Evolutionary conservation across 441 rosid species (phyloP).

Genomic region (Pelargonium fulgidum): DNA sequence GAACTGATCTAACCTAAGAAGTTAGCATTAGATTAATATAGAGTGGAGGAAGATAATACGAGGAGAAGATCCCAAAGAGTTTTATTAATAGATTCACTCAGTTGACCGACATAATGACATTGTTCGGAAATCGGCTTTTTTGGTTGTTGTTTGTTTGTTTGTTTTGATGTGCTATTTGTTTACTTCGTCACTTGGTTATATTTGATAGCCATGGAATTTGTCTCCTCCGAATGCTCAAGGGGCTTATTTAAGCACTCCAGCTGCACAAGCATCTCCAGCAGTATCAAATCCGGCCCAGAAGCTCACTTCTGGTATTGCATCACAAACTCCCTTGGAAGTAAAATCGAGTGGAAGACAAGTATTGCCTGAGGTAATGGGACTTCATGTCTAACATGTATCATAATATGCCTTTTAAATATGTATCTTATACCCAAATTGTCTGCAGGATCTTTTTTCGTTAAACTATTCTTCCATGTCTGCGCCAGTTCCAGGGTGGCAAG

Average conservation of each 20-base stretch:
- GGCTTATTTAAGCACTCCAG: constrained; percentile 27
- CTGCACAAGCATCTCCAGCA: constrained; percentile 38
- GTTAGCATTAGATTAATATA: too few relatives aligned
- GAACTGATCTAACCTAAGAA: too few relatives aligned
- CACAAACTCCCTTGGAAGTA: constrained; percentile 39
- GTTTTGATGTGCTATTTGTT: constrained; percentile 12
- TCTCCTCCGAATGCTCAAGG: constrained; percentile 41
- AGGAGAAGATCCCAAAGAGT: too few relatives aligned
- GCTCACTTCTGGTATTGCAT: constrained; percentile 25
- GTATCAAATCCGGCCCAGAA: constrained; percentile 26
- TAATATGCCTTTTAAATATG: neutral
- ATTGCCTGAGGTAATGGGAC: constrained; percentile 59
- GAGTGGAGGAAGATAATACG: too few relatives aligned
- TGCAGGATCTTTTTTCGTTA: constrained; percentile 72
- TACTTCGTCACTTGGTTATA: constrained; percentile 16
- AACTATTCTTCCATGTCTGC: constrained; percentile 49
- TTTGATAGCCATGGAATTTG: constrained; percentile 54
- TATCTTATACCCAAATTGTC: constrained; percentile 16
- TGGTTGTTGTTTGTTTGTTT: neutral
- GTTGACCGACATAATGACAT: too few relatives aligned
- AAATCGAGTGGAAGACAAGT: constrained; percentile 56
- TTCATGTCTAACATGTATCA: constrained; percentile 4
- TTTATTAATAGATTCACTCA: too few relatives aligned
- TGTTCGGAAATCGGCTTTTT: too few relatives aligned
- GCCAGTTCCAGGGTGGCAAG: constrained; percentile 63